Conservation (phyloP, 2,329 filamentous ascomycete genomes). For the Nemania diffusa region DNA sequence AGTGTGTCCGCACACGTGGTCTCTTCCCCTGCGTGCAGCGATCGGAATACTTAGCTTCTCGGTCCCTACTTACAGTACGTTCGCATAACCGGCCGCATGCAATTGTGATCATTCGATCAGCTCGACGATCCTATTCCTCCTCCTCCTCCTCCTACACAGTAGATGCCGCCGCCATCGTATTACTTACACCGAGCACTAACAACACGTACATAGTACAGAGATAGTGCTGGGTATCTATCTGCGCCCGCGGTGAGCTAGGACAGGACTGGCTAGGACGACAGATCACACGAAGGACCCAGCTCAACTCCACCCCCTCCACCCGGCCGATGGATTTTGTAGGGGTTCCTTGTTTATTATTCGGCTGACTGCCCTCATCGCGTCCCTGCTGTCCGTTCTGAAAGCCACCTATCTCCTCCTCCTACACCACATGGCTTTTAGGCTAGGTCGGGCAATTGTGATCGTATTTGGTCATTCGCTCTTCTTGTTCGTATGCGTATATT, state of each 20-base stretch:
- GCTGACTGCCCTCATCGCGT: not conserved
- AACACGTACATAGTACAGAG: not conserved
- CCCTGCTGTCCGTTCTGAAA: conserved; percentile 1
- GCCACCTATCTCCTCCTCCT: not conserved
- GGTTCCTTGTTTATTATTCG: conserved; percentile 7
- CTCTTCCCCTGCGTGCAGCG: conserved; percentile 12
- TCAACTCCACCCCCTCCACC: conserved; percentile 16
- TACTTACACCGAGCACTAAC: not conserved
- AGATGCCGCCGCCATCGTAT: too few species aligned
- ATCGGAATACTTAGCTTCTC: conserved; percentile 13
- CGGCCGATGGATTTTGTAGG: not conserved
- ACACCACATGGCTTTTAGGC: conserved; percentile 8
- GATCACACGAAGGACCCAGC: not conserved
- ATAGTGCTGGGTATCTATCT: not conserved
- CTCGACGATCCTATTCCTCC: not conserved
- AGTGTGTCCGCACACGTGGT: conserved; percentile 27
- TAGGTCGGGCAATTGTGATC: not conserved
- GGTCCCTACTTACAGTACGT: not conserved
- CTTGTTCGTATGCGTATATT: not conserved
- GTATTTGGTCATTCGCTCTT: not conserved
- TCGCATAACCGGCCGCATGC: conserved; percentile 24
- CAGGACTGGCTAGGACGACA: not conserved
- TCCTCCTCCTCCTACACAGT: not conserved
- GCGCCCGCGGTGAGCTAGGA: not conserved
- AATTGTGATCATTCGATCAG: conserved; percentile 6